A percentile compares a stretch with the other conserved stretches of the same genome.
Evolutionary conservation across 1,284 basidiomycete genomes (phyloP).

Genomic region (Limonomyces culmigenus): DNA sequence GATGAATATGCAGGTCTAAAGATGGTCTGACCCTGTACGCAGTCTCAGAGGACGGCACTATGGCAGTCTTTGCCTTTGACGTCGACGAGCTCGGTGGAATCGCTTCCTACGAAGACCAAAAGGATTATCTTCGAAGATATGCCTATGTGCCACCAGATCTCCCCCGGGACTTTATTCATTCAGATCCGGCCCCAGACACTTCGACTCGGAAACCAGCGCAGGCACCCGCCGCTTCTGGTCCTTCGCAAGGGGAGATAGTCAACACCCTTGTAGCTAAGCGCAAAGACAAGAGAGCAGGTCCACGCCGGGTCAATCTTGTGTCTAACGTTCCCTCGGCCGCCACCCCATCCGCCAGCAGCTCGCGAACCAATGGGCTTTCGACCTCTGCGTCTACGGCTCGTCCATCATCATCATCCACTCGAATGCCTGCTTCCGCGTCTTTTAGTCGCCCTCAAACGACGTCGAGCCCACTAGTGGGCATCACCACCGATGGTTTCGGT

Average conservation of each 20-base stretch:
- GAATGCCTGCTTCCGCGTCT: no score
- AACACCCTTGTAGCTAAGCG: conserved; percentile 62
- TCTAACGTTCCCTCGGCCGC: conserved; percentile 23
- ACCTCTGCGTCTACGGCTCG: no score
- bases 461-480: no score
- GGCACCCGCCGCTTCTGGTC: no score
- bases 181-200: conserved; percentile 15
- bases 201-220: no score
- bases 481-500: no score
- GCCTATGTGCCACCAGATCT: conserved; percentile 48
- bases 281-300: no score
- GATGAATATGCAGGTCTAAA: conserved; percentile 45
- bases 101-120: conserved; percentile 56
- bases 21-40: conserved; percentile 90
- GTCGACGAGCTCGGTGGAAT: conserved; percentile 71
- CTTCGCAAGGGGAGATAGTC: conserved; percentile 40
- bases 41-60: conserved; percentile 89
- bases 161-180: conserved; percentile 52
- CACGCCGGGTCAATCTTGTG: no score
- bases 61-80: conserved; percentile 78
- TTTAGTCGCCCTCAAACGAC: no score
- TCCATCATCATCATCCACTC: no score
- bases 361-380: no score
- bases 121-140: conserved; percentile 66
- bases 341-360: no score